Evolutionary conservation across 192 early-diverging fungal genomes (phyloP), one percentile per base, ranked within the genome.

Genomic region (Backusella psychrophila): DNA sequence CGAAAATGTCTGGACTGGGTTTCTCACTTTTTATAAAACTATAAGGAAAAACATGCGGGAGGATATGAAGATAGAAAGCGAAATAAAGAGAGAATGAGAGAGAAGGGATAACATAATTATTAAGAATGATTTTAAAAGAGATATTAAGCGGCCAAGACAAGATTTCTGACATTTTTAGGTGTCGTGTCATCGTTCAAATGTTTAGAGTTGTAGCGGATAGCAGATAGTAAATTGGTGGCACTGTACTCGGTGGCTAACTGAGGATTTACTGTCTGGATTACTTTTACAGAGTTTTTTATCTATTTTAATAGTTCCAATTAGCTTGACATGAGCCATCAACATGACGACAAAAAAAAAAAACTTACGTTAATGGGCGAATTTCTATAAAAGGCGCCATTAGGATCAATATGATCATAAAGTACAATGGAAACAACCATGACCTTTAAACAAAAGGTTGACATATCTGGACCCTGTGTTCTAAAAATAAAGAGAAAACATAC

Each of bases 361-460:
- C 89, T 86, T 85, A 93, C 91, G 81, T 97, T 95, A 73, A 97
- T 93, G 35, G 89, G 87, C 12, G 94, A 95, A 75, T 82, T 86
- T 76, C 93, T 92, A 66, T 81, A 82, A 78, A 94, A 95, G 1
- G 94, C 91, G 14, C 96, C 95, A 26, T 86, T 85, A 6, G 90
- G 85, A 75, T 93, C 88, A 63, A 97, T 91, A 78, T 97, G 95
- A 85, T 99, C 97, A 75, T 97, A 97, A 59, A 98, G 81, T 33
- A 99, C 89, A 77, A 96, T 93, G 31, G 93, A 92, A n/a, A 93
- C 91, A 38, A 94, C 93, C 90, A 97, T 93, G 49, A 96, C 94
- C 42, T 94, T 87, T 75, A 98, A 83, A 75, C 90, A 95, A 81
- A 96, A 95, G 68, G 91, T 86, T 71, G 85, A 86, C 72, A 85